Conservation (phyloP, 768 basidiomycete species). For the Suillus fuscotomentosus region DNA sequence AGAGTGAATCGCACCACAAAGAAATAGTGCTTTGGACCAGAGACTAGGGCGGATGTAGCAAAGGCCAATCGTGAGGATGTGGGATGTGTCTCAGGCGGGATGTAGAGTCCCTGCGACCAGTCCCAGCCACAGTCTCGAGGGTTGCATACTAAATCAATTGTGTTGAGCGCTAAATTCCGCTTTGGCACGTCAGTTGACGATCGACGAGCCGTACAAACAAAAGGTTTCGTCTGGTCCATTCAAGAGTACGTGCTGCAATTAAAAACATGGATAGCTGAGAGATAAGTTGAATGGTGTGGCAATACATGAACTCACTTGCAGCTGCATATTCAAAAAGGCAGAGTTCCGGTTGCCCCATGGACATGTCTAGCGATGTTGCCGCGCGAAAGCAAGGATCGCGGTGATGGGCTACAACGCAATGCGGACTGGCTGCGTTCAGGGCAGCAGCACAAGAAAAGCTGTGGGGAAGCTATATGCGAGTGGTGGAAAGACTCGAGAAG, state of each 20-base stretch:
- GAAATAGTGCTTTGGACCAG: slow-evolving; percentile 12
- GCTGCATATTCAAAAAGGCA: slow-evolving; percentile 9
- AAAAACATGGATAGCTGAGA: slow-evolving; percentile 14
- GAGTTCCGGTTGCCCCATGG: background rate
- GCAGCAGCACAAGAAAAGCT: slow-evolving; percentile 49
- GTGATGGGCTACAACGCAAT: slow-evolving; percentile 46
- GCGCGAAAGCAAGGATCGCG: slow-evolving; percentile 42
- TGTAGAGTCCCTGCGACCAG: slow-evolving; percentile 40
- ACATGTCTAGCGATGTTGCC: slow-evolving; percentile 16
- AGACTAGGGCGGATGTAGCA: slow-evolving; percentile 30
- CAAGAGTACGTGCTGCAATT: slow-evolving; percentile 13
- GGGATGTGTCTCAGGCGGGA: slow-evolving; percentile 40
- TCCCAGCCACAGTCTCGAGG: slow-evolving; percentile 62
- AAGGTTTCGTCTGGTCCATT: slow-evolving; percentile 17
- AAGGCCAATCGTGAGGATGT: slow-evolving; percentile 38
- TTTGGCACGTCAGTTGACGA: background rate
- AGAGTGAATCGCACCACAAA: too few species aligned
- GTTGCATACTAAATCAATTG: slow-evolving; percentile 48
- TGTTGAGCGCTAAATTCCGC: slow-evolving; percentile 28
- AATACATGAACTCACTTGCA: slow-evolving; percentile 10
- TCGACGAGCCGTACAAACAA: slow-evolving; percentile 9
- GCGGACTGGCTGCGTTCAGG: slow-evolving; percentile 42
- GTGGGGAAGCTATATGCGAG: slow-evolving; percentile 44
- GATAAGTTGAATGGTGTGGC: background rate
- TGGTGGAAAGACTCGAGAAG: slow-evolving; percentile 39